phyloP scores from a whole-genome alignment of 2,329 filamentous ascomycete species.

The Microthyrium microscopicum region DNA sequence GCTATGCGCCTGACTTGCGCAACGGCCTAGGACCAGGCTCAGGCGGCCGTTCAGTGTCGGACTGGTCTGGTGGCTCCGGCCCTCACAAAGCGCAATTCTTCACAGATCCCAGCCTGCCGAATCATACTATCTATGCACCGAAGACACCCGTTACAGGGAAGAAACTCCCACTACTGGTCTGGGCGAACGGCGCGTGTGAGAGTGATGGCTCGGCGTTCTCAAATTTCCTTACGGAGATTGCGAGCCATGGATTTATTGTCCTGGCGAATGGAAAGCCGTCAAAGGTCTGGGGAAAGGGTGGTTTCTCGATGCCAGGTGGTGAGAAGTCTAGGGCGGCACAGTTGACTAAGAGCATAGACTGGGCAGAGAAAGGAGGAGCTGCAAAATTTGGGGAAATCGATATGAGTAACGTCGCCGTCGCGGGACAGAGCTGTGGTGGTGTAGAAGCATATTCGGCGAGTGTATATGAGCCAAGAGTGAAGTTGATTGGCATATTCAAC shows the following conservation, averaged over 20 bases:
- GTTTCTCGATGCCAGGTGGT: background rate
- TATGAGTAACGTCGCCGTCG: slow-evolving; percentile 2
- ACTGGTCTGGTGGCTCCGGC: slow-evolving; percentile 6
- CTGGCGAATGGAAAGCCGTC: slow-evolving; percentile 4
- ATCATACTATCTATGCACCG: slow-evolving; percentile 8
- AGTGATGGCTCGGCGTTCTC: slow-evolving; percentile 5
- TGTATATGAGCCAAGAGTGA: slow-evolving; percentile 3
- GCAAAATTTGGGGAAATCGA: slow-evolving; percentile 6
- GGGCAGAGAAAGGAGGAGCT: slow-evolving; percentile 5
- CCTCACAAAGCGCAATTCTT: slow-evolving; percentile 6
- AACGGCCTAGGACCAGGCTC: background rate
- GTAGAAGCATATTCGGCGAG: slow-evolving; percentile 7
- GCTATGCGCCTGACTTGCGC: slow-evolving; percentile 5
- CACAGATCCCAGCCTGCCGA: background rate
- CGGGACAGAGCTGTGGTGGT: slow-evolving; percentile 7
- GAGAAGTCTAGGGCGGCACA: slow-evolving; percentile 1
- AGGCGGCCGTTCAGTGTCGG: background rate
- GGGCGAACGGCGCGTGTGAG: slow-evolving; percentile 7
- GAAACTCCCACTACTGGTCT: slow-evolving; percentile 6
- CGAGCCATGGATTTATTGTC: slow-evolving; percentile 4
- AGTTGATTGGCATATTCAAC: slow-evolving; percentile 8
- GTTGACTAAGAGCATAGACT: slow-evolving; percentile 7
- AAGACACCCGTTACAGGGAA: background rate
- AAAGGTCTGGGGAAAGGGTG: slow-evolving; percentile 1
- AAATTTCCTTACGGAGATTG: slow-evolving; percentile 8